A percentile compares a stretch with the other conserved stretches of the same genome.
Evolutionary conservation across 1,139 yeast genomes (phyloP).

Genomic region (Candida pseudoviswanathii): DNA sequence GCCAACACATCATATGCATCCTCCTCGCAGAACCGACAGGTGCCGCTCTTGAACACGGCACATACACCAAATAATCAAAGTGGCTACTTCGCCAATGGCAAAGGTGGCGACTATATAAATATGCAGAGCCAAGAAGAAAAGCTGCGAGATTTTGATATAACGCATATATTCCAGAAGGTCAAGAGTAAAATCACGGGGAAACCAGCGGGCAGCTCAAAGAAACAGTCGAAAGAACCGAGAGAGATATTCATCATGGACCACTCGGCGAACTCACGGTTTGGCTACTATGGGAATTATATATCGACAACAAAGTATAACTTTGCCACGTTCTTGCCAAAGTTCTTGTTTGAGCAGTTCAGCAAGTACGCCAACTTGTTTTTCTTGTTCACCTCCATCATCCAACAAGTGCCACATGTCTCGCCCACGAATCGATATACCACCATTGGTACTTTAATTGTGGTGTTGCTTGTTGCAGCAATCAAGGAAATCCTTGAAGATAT

Average conservation of each 20-base stretch:
- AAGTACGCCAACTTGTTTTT: slow-evolving; percentile 96
- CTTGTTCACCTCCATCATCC: slow-evolving; percentile 87
- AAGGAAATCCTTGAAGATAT: slow-evolving; percentile 91
- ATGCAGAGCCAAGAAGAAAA: slow-evolving; percentile 21
- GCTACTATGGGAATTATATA: slow-evolving; percentile 81
- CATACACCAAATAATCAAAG: slow-evolving; percentile 14
- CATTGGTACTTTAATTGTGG: slow-evolving; percentile 84
- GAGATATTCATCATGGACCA: slow-evolving; percentile 68
- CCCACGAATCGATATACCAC: slow-evolving; percentile 97
- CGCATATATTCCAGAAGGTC: slow-evolving; percentile 40
- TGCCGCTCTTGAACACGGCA: slow-evolving; percentile 26
- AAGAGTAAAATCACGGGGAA: slow-evolving; percentile 16
- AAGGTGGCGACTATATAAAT: slow-evolving; percentile 22
- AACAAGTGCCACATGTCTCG: slow-evolving; percentile 95
- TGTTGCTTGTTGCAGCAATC: slow-evolving; percentile 84
- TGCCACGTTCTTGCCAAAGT: slow-evolving; percentile 93
- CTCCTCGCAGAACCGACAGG: slow-evolving; percentile 20
- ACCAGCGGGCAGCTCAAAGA: slow-evolving; percentile 6
- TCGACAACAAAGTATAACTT: slow-evolving; percentile 96
- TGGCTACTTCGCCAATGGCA: slow-evolving; percentile 6
- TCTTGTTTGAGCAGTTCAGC: slow-evolving; percentile 93
- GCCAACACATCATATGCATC: slow-evolving; percentile 8
- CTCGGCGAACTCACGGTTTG: slow-evolving; percentile 52
- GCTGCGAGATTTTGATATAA: slow-evolving; percentile 54
- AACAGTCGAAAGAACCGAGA: slow-evolving; percentile 49